Conservation (phyloP, 164 flowering plant species). For the Liquidambar formosana region DNA sequence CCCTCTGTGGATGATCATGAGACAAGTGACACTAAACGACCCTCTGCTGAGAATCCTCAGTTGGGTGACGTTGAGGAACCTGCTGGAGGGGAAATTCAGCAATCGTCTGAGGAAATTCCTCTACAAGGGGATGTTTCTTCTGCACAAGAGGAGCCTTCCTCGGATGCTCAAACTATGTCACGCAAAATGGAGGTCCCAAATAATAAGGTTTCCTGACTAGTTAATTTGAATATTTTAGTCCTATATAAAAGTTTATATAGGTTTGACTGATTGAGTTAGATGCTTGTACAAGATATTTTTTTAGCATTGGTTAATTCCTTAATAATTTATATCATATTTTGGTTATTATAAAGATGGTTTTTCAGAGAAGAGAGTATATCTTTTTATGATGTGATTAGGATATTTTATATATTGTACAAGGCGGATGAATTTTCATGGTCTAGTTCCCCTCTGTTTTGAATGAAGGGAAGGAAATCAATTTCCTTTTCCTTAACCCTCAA, state of each 20-base stretch:
- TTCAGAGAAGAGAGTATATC: too few species aligned
- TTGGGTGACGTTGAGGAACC: slow-evolving; percentile 16
- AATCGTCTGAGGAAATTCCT: slow-evolving; percentile 19
- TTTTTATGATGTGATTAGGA: too few species aligned
- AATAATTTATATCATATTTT: too few species aligned
- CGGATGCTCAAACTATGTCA: slow-evolving; percentile 32
- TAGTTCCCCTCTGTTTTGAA: too few species aligned
- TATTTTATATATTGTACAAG: too few species aligned
- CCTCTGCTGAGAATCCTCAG: slow-evolving; percentile 10
- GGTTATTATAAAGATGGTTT: too few species aligned
- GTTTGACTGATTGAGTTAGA: background rate
- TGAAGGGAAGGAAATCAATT: too few species aligned
- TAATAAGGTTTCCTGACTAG: slow-evolving; percentile 53
- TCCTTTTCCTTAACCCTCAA: too few species aligned
- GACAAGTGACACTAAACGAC: slow-evolving; percentile 9
- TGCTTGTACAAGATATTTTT: too few species aligned
- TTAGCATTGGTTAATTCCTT: too few species aligned
- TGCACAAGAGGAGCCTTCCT: slow-evolving; percentile 19
- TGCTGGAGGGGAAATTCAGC: slow-evolving; percentile 26
- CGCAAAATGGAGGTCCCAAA: slow-evolving; percentile 88
- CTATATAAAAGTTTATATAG: background rate
- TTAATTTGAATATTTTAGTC: background rate
- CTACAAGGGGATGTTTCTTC: slow-evolving; percentile 34
- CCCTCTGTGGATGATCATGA: slow-evolving; percentile 7
- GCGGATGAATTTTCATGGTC: too few species aligned